Base-by-base conservation (phyloP, 2,329 filamentous ascomycete species). In the Colletotrichum sp. region DNA sequence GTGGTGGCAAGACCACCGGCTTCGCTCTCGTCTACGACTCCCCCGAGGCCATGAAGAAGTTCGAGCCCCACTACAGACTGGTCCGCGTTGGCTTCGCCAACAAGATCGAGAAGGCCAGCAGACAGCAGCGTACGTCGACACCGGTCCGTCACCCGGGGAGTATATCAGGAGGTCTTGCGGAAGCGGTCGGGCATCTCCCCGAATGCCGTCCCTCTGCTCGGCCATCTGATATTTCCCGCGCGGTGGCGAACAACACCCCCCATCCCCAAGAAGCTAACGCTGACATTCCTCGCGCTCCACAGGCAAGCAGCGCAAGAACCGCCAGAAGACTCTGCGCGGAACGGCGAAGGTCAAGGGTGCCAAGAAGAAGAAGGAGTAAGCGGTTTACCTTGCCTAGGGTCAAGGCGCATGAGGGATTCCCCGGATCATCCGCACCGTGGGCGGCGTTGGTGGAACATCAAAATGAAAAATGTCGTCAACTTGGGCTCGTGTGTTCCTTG, bases 231-330 rank as follows among this genome's bases (percentile, higher is more conserved):
- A 13, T 75, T 56, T 66, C 56, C 76, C 78, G 75, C 80, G 80
- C 71, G 81, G 71, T 64, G 66, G 56, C 65, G 21, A 62, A 66
- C 16, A 15, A n/a, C 18, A 8, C 18, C 5, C 10, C 21, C n/a
- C 8, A 16, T 5, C 61, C 36, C 8, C 56, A 52, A 26, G 21
- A 38, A 12, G 8, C 34, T 2, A 16, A 18, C 34, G 52, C 81
- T 83, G 73, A 83, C 79, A 77, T 70, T 64, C 26, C 34, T 18
- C 55, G 55, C 70, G 48, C 66, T 75, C 76, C 82, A 91, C 89
- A 98, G 96, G 96, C 94, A 99, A 99, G 93, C 97, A 98, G 92
- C 95, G 97, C 92, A 99, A 99, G 95, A 99, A 99, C 95, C 93
- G 96, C 89, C 93, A 95, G 90, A 98, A 99, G 96, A 97, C 96